Conservation (phyloP, 179 eudicot genomes). For the Actinidia chinensis region DNA sequence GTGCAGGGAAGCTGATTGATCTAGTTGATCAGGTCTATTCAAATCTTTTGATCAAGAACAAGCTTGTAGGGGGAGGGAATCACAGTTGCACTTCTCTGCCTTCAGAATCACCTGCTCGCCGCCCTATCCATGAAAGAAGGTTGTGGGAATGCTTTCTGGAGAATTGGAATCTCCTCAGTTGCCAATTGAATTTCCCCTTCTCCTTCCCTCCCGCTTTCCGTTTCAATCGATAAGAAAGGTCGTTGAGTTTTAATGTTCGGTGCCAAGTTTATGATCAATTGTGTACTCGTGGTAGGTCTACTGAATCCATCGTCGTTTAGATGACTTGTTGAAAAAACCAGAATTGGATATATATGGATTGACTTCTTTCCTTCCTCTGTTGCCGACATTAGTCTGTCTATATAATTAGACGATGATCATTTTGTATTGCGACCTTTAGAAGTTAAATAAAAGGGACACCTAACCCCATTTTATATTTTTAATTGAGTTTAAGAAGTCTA, state of each 20-base stretch:
- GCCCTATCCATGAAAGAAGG: slow-evolving; percentile 94
- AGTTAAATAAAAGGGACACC: background rate
- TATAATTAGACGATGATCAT: slow-evolving; percentile 1
- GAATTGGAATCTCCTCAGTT: slow-evolving; percentile 63
- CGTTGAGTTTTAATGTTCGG: slow-evolving; percentile 44
- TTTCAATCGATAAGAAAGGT: slow-evolving; percentile 54
- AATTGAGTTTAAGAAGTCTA: background rate
- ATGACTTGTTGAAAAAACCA: slow-evolving; percentile 4
- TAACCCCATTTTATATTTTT: background rate
- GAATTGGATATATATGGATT: background rate
- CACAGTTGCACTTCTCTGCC: slow-evolving; percentile 67
- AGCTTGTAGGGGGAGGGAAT: slow-evolving; percentile 70
- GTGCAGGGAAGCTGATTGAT: slow-evolving; percentile 81
- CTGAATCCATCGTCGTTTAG: slow-evolving; percentile 17
- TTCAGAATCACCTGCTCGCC: slow-evolving; percentile 64
- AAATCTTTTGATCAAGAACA: slow-evolving; percentile 53
- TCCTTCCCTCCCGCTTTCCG: slow-evolving; percentile 52
- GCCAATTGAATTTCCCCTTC: slow-evolving; percentile 69
- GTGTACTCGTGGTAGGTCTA: slow-evolving; percentile 9
- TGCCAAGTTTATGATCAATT: slow-evolving; percentile 1
- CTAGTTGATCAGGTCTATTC: slow-evolving; percentile 60
- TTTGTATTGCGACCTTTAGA: background rate
- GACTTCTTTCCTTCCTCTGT: background rate
- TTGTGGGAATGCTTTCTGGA: slow-evolving; percentile 83
- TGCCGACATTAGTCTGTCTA: background rate